Evolutionary conservation across 768 basidiomycete genomes (phyloP).

Genomic region (Lactifluus echinatus): DNA sequence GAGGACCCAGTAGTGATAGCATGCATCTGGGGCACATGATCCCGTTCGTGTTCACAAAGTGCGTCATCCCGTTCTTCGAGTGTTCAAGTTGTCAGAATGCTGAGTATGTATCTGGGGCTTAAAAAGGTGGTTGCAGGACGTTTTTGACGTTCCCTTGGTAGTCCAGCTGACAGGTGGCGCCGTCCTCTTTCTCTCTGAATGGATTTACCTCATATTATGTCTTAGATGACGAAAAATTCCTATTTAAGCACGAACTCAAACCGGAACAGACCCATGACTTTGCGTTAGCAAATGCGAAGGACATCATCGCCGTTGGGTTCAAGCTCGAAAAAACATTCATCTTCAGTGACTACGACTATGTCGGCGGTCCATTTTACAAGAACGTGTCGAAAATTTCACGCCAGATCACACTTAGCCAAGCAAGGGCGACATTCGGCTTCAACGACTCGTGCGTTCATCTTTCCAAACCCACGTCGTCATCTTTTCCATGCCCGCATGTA

Average conservation of each 20-base stretch:
- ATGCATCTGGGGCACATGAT: constrained; percentile 98
- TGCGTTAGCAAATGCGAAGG: constrained; percentile 78
- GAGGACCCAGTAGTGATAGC: constrained; percentile 92
- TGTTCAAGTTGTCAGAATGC: background rate
- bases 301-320: constrained; percentile 96
- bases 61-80: constrained; percentile 24
- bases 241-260: constrained; percentile 93
- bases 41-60: constrained; percentile 97
- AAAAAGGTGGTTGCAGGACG: constrained; percentile 88
- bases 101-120: background rate
- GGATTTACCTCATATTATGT: background rate
- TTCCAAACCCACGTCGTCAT: background rate
- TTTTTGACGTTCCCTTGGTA: constrained; percentile 90
- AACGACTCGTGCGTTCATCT: constrained; percentile 70
- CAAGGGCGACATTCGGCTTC: constrained; percentile 95
- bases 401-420: constrained; percentile 87
- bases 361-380: constrained; percentile 89
- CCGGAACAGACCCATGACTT: constrained; percentile 81
- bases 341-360: constrained; percentile 84
- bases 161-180: constrained; percentile 82
- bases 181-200: constrained; percentile 17
- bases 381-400: constrained; percentile 91
- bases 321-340: constrained; percentile 91
- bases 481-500: background rate
- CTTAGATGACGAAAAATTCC: constrained; percentile 94